phyloP scores from a whole-genome alignment of 129 eudicot species.

The Tagetes erecta region DNA sequence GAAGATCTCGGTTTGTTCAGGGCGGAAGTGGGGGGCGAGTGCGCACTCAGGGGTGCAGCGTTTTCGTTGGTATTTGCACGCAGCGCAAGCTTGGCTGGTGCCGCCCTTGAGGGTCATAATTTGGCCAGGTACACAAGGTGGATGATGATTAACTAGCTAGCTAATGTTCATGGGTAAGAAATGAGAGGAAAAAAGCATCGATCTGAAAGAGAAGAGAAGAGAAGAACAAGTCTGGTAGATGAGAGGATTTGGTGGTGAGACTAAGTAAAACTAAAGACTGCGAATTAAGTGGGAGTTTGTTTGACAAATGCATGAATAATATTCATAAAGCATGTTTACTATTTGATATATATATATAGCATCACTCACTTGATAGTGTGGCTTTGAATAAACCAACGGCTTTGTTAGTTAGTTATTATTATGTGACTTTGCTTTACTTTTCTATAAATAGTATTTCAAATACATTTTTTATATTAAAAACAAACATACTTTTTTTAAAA shows the following conservation, averaged over 20 bases:
- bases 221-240: constrained; percentile 24
- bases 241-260: constrained; percentile 57
- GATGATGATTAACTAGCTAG: not conserved
- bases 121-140: not conserved
- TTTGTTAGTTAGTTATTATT: no score
- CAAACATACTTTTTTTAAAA: no score
- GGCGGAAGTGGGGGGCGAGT: constrained; percentile 86
- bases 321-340: no score
- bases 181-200: constrained; percentile 5
- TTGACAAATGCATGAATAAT: constrained; percentile 26
- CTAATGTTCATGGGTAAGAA: not conserved
- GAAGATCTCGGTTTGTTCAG: constrained; percentile 76
- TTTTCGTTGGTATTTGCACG: constrained; percentile 85
- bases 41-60: constrained; percentile 74
- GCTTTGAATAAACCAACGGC: no score
- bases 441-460: no score
- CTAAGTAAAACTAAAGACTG: constrained; percentile 46
- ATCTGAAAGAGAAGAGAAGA: not conserved
- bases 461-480: no score
- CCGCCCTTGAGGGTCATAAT: constrained; percentile 86
- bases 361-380: no score
- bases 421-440: no score
- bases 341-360: no score
- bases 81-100: constrained; percentile 91
- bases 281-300: constrained; percentile 48